A percentile compares a stretch with the other conserved stretches of the same genome.
These are phyloP conservation scores for Auxenochlorella pyrenoidosa DNA, from an alignment of 139 green algal genomes.

Conservation along the genomic window DNA sequence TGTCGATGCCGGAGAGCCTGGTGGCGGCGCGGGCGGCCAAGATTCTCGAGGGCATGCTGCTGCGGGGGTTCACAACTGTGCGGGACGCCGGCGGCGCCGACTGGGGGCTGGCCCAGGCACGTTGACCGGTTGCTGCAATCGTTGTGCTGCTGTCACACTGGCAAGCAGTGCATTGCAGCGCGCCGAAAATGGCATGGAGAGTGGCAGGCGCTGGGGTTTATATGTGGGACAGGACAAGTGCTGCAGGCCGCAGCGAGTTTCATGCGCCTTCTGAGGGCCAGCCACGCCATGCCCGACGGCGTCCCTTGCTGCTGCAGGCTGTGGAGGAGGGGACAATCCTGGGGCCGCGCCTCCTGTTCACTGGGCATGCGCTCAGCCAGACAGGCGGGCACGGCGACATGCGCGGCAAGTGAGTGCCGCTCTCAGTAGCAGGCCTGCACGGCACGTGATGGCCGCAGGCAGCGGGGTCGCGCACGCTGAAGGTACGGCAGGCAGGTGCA, in stretches of 20 bases:
- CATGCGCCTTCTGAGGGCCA: no score
- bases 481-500: not conserved
- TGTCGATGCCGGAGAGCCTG: constrained; percentile 54
- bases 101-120: constrained; percentile 67
- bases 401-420: constrained; percentile 13
- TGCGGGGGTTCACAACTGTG: constrained; percentile 77
- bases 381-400: constrained; percentile 81
- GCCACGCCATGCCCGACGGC: no score
- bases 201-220: no score
- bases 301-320: no score
- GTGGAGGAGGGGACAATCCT: constrained; percentile 69
- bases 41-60: constrained; percentile 70
- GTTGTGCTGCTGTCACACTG: no score
- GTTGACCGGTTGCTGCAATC: no score
- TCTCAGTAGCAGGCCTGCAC: not conserved
- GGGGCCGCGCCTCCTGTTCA: constrained; percentile 71
- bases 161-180: no score
- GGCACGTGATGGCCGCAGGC: not conserved
- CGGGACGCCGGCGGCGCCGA: constrained; percentile 70
- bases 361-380: constrained; percentile 74
- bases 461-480: no score
- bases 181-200: no score
- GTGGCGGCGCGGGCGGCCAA: constrained; percentile 49
- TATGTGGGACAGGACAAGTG: no score
- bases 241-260: no score